Percentiles rank a stretch among this genome's conserved stretches.
Evolutionary conservation across 2,329 filamentous ascomycete genomes (phyloP).

Genomic region (Madurella fahalii): DNA sequence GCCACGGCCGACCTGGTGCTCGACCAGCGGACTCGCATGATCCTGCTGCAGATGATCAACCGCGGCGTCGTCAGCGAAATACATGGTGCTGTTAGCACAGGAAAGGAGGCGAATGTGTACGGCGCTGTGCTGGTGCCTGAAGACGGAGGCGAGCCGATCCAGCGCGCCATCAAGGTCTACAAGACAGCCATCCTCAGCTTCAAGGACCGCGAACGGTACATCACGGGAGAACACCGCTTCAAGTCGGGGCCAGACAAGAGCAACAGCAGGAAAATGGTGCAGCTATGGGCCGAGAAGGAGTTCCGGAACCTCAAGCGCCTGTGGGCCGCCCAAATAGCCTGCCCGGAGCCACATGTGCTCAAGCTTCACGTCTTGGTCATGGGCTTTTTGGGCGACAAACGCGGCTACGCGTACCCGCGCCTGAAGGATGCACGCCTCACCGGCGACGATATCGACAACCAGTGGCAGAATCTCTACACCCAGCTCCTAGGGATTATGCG

Average conservation of each 20-base stretch:
- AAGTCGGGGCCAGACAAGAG: conserved; percentile 87
- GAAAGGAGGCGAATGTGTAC: conserved; percentile 98
- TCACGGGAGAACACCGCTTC: conserved; percentile 91
- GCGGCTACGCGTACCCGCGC: conserved; percentile 82
- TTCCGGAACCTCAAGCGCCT: conserved; percentile 89
- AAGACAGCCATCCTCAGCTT: conserved; percentile 97
- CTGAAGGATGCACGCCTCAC: conserved; percentile 79
- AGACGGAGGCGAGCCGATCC: conserved; percentile 52
- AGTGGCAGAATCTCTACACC: conserved; percentile 75
- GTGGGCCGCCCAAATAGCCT: conserved; percentile 78
- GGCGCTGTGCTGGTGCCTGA: conserved; percentile 68
- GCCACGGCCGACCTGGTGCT: conserved; percentile 93
- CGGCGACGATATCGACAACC: conserved; percentile 62
- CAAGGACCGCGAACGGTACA: conserved; percentile 96
- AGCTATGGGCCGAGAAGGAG: conserved; percentile 98
- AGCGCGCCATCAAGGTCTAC: conserved; percentile 96
- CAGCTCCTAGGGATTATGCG: conserved; percentile 87
- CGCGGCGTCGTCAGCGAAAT: conserved; percentile 83
- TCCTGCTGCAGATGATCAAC: conserved; percentile 94
- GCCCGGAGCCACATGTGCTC: conserved; percentile 82
- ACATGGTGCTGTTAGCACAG: conserved; percentile 91
- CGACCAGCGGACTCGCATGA: conserved; percentile 91
- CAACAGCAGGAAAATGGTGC: conserved; percentile 95
- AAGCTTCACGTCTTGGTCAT: conserved; percentile 95
- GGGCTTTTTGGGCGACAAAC: conserved; percentile 83